Conservation (phyloP, 176 grass and related monocot genomes). For the Eremochloa ophiuroides region DNA sequence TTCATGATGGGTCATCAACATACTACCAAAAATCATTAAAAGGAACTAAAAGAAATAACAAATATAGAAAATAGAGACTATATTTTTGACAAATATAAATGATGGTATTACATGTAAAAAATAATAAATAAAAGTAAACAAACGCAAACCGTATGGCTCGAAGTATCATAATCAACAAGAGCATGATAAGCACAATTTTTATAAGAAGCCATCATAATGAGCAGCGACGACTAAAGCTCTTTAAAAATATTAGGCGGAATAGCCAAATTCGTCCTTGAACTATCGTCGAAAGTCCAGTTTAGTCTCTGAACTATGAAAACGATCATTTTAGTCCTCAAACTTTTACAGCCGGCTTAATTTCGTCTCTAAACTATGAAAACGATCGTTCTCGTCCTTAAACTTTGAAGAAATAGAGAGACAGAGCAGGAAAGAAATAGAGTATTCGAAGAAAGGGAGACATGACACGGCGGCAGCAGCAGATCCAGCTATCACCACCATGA, state of each 20-base stretch:
- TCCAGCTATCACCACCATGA: slow-evolving; percentile 17
- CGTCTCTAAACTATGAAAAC: too few relatives aligned
- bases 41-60: background rate
- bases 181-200: background rate
- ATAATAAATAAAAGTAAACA: too few relatives aligned
- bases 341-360: too few relatives aligned
- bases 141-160: background rate
- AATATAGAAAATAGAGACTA: background rate
- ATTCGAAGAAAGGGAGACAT: background rate
- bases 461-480: background rate
- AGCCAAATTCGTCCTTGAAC: too few relatives aligned
- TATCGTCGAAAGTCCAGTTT: too few relatives aligned
- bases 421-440: background rate
- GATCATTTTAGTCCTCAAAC: too few relatives aligned
- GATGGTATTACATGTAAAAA: too few relatives aligned
- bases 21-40: background rate
- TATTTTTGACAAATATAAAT: too few relatives aligned
- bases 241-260: too few relatives aligned
- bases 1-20: background rate
- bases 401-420: too few relatives aligned
- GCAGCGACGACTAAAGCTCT: background rate
- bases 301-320: too few relatives aligned
- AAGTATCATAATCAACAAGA: background rate
- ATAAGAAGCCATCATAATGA: background rate
- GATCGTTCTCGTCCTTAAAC: too few relatives aligned